A percentile compares a stretch with the other conserved stretches of the same genome.
These are phyloP conservation scores for Onygenales sp. DNA, from an alignment of 2,329 filamentous ascomycete genomes.

Conservation along the genomic window DNA sequence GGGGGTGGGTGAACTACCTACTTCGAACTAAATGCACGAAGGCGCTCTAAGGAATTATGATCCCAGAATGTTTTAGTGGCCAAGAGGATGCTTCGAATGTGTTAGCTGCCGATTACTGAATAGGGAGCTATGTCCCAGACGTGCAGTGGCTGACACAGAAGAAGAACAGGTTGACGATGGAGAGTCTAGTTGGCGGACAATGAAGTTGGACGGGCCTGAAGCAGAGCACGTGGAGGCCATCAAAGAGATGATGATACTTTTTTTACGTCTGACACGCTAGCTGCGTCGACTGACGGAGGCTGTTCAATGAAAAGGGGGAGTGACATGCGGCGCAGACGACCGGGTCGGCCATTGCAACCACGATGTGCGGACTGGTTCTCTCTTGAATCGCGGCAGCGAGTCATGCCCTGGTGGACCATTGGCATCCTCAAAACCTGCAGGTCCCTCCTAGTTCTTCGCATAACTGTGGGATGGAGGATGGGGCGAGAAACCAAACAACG, in stretches of 20 bases:
- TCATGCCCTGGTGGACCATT: not conserved
- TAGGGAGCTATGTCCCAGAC: not conserved
- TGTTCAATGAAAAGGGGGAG: not conserved
- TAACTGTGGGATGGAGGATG: not conserved
- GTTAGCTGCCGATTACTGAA: not conserved
- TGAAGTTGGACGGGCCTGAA: not conserved
- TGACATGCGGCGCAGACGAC: not conserved
- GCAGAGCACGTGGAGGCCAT: constrained; percentile 1
- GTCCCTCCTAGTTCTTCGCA: not conserved
- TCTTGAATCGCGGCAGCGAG: not conserved
- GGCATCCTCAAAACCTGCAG: not conserved
- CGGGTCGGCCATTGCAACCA: not conserved
- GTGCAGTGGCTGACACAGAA: not conserved
- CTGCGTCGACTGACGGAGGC: constrained; percentile 1
- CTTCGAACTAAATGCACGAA: too few relatives aligned
- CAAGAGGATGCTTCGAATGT: not conserved
- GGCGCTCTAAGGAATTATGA: not conserved
- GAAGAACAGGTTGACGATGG: not conserved
- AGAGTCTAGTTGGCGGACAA: not conserved
- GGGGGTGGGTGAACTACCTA: not conserved
- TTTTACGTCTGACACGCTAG: not conserved
- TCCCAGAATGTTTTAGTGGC: not conserved
- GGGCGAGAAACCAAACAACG: not conserved
- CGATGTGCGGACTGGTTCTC: not conserved
- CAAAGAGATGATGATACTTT: constrained; percentile 1